Percentiles rank a stretch among this genome's conserved stretches.
Evolutionary conservation across 345 rosid species (phyloP).

Genomic region (Chamaenerion angustifolium): DNA sequence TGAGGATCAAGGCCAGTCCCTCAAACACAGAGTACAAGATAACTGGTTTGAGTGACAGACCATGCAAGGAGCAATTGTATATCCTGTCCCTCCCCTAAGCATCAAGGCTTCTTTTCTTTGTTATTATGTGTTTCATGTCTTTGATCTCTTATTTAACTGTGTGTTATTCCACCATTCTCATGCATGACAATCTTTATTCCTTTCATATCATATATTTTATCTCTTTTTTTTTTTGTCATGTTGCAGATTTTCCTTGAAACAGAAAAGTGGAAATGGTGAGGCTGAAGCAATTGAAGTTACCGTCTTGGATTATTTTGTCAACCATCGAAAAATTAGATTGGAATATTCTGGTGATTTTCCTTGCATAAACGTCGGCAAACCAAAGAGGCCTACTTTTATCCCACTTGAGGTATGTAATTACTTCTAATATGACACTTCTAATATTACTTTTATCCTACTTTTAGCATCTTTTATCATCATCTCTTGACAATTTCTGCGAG

Average conservation of each 20-base stretch:
- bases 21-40: conserved; percentile 72
- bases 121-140: background rate
- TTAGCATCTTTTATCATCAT: no score
- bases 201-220: background rate
- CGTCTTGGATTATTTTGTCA: conserved; percentile 26
- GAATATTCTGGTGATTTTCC: no score
- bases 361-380: no score
- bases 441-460: no score
- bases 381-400: no score
- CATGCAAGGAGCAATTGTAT: conserved; percentile 35
- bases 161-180: no score
- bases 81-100: background rate
- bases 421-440: background rate
- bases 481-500: no score
- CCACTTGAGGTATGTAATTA: conserved; percentile 15
- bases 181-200: no score
- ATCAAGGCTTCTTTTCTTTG: background rate
- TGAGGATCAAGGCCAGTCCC: conserved; percentile 58
- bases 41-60: conserved; percentile 66
- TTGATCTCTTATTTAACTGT: background rate
- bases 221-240: no score
- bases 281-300: conserved; percentile 19
- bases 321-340: no score
- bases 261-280: conserved; percentile 13
- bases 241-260: conserved; percentile 25